Evolutionary conservation across 768 basidiomycete species (phyloP), one percentile per base, ranked within the genome.

Genomic region (Krasilnikovozyma curviuscula): DNA sequence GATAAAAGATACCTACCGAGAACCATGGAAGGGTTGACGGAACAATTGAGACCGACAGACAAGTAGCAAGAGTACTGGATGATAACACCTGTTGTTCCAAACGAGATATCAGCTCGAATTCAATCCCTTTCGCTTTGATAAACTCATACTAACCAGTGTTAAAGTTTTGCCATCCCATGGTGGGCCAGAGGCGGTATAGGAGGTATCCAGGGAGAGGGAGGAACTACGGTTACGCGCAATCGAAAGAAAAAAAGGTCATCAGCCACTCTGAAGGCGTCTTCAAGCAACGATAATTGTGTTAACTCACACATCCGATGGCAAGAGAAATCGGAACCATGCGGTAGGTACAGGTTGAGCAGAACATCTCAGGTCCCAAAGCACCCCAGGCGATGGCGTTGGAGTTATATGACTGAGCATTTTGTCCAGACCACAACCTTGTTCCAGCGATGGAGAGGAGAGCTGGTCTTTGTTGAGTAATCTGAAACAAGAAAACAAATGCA

Each of bases 351-450:
- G 52, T 51, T 2, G 60, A 57, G 45, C 24, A 34, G 42, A 69
- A 69, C 33, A 70, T 54, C 30, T 67, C 34, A 28, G 61, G 57
- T 24, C 59, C 59, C 1, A 70, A 61, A 8, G 66, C 69, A 38
- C 68, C 69, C 65, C 65, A 70, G 2, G 63, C 56, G 30, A 70
- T 63, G 1, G 66, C 67, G 39, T 57, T 57, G 37, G 46, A 47
- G 51, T 60, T 60, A 54, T 57, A 60, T 7, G 50, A 49, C 30
- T 60, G 59, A 5, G 59, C 57, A 53, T 60, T 60, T 38, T 58
- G 57, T 5, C 59, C 59, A 31, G 53, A 55, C 59, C 59, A 58
- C 28, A 60, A 50, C 25, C 58, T 35, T 8, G 56, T 59, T 8
- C 49, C 49, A 7, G 41, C n/a, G 19, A 50, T 23, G 6, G 49